Percentiles rank a stretch among this genome's conserved stretches.
Evolutionary conservation across 192 early-diverging fungal genomes (phyloP).

Genomic region (Phycomyces nitens): DNA sequence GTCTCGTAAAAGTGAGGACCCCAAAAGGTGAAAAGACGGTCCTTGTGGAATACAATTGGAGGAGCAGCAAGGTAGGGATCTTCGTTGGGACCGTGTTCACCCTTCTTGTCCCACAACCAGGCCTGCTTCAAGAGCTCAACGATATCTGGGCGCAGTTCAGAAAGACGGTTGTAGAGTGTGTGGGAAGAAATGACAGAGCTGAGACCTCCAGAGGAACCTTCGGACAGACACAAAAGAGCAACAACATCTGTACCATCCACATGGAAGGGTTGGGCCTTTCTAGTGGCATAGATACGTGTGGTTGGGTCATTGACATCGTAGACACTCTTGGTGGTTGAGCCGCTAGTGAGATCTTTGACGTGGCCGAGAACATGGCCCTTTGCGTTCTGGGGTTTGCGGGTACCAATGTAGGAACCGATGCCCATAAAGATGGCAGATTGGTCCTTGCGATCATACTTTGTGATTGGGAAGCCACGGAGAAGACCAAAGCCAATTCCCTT

Average conservation of each 20-base stretch:
- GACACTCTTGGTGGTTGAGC: constrained; percentile 27
- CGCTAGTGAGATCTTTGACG: constrained; percentile 34
- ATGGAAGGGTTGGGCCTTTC: constrained; percentile 42
- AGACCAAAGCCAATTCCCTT: constrained; percentile 26
- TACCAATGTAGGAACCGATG: constrained; percentile 38
- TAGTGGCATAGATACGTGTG: constrained; percentile 39
- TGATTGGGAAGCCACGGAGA: constrained; percentile 29
- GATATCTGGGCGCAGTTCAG: constrained; percentile 31
- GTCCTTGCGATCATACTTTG: constrained; percentile 22
- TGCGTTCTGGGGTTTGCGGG: constrained; percentile 30
- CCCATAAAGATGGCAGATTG: constrained; percentile 39
- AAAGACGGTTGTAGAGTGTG: constrained; percentile 38
- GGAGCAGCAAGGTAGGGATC: constrained; percentile 18
- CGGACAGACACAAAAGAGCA: constrained; percentile 31
- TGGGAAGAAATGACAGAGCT: constrained; percentile 39
- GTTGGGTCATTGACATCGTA: constrained; percentile 28
- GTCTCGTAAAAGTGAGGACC: constrained; percentile 42
- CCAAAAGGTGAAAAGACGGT: constrained; percentile 35
- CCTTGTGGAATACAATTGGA: constrained; percentile 24
- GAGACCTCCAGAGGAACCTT: constrained; percentile 31
- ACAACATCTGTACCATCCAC: constrained; percentile 38
- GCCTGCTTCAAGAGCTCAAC: constrained; percentile 26
- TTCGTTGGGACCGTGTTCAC: constrained; percentile 25
- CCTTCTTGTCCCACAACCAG: constrained; percentile 42
- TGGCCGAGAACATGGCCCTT: constrained; percentile 37